A percentile compares a stretch with the other conserved stretches of the same genome.
These are phyloP conservation scores for Lactarius pseudohatsudake DNA, from an alignment of 768 basidiomycete genomes.

Conservation along the genomic window DNA sequence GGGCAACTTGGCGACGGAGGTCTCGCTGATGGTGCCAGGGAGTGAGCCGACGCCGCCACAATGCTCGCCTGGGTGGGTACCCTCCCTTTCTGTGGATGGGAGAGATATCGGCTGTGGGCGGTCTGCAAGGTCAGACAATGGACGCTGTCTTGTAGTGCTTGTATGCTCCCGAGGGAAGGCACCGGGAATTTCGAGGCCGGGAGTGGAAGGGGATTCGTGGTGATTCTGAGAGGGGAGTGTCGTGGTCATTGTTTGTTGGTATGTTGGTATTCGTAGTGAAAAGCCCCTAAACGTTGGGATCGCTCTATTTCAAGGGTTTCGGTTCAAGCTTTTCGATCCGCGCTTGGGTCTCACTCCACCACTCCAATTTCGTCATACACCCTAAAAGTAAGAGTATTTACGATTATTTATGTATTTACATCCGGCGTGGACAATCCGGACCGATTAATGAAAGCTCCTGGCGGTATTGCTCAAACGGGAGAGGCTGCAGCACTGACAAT, in stretches of 20 bases:
- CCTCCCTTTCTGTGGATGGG: conserved; percentile 39
- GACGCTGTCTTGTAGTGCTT: conserved; percentile 3
- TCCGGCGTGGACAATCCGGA: not conserved
- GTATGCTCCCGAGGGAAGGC: conserved; percentile 19
- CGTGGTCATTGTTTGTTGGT: conserved; percentile 19
- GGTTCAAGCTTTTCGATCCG: conserved; percentile 20
- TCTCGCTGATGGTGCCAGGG: conserved; percentile 47
- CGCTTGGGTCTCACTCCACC: conserved; percentile 15
- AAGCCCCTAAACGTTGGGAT: conserved; percentile 17
- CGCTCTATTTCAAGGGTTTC: conserved; percentile 21
- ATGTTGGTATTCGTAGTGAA: not conserved
- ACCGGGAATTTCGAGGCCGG: conserved; percentile 19
- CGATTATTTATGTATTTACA: not conserved
- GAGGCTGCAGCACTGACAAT: conserved; percentile 23
- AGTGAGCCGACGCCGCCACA: conserved; percentile 49
- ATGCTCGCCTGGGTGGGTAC: conserved; percentile 37
- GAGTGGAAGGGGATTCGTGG: conserved; percentile 17
- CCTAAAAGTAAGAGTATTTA: not conserved
- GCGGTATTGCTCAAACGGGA: conserved; percentile 24
- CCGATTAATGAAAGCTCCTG: conserved; percentile 13
- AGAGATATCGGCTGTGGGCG: conserved; percentile 32
- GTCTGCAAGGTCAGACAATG: not conserved
- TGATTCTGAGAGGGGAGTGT: conserved; percentile 11
- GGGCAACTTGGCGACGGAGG: conserved; percentile 49
- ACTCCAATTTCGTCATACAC: conserved; percentile 11